A percentile compares a stretch with the other conserved stretches of the same genome.
phyloP scores from a whole-genome alignment of 768 basidiomycete genomes.

The Russula dissimulans region DNA sequence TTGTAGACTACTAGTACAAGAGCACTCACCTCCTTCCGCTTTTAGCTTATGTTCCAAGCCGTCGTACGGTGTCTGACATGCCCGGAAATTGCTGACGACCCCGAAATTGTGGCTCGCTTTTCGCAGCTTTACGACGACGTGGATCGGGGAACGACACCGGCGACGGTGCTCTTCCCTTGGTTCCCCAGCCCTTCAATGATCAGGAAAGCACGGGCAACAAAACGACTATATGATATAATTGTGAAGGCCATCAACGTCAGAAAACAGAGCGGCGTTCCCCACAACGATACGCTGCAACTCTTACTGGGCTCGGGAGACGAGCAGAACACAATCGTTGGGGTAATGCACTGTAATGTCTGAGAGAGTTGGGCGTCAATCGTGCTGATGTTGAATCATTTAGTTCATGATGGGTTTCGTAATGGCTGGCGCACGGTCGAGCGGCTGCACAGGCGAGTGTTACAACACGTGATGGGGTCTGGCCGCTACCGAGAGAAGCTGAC shows the following conservation, averaged over 20 bases:
- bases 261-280: slow-evolving; percentile 44
- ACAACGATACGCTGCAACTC: slow-evolving; percentile 65
- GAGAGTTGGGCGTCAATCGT: background rate
- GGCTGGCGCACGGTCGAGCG: slow-evolving; percentile 74
- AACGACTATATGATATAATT: slow-evolving; percentile 66
- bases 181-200: slow-evolving; percentile 66
- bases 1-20: background rate
- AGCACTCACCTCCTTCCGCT: background rate
- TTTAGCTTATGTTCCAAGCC: slow-evolving; percentile 56
- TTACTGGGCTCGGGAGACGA: slow-evolving; percentile 65
- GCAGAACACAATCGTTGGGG: slow-evolving; percentile 58
- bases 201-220: slow-evolving; percentile 61
- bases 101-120: slow-evolving; percentile 49
- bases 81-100: slow-evolving; percentile 61
- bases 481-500: slow-evolving; percentile 10
- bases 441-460: slow-evolving; percentile 46
- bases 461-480: background rate
- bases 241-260: slow-evolving; percentile 47
- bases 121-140: slow-evolving; percentile 58
- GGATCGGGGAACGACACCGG: slow-evolving; percentile 62
- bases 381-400: slow-evolving; percentile 30
- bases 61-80: slow-evolving; percentile 61
- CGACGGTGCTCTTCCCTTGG: slow-evolving; percentile 69
- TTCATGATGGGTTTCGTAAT: slow-evolving; percentile 78
- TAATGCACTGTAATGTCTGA: slow-evolving; percentile 28